A percentile compares a stretch with the other conserved stretches of the same genome.
Conservation (phyloP, 1,139 yeast genomes). For the Oligophagozyma castellii region DNA sequence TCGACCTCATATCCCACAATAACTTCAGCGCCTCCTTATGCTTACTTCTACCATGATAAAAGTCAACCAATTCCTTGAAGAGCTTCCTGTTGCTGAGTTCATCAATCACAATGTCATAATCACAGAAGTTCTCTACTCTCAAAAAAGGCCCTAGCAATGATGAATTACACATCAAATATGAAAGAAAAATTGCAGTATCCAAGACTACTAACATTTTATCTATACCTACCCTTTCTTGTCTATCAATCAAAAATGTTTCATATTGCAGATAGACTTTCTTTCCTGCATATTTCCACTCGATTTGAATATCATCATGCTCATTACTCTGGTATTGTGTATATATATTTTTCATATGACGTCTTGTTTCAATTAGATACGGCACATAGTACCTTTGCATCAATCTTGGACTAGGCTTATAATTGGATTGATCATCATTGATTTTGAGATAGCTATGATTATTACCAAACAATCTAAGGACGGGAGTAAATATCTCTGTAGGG, state of each 20-base stretch:
- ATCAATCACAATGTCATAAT: constrained; percentile 45
- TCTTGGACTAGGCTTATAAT: constrained; percentile 15
- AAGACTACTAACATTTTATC: constrained; percentile 36
- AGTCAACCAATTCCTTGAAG: constrained; percentile 64
- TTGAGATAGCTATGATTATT: constrained; percentile 11
- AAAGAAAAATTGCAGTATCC: constrained; percentile 68
- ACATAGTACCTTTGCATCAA: constrained; percentile 38
- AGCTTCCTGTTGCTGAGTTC: constrained; percentile 39
- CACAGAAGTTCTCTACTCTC: constrained; percentile 63
- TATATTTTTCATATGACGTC: constrained; percentile 30
- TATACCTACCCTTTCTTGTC: constrained; percentile 23
- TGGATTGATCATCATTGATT: constrained; percentile 3
- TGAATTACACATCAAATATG: constrained; percentile 56
- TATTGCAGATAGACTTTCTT: constrained; percentile 12
- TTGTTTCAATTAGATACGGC: constrained; percentile 38
- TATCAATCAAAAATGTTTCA: constrained; percentile 18
- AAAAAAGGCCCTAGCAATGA: constrained; percentile 73
- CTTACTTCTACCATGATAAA: constrained; percentile 47
- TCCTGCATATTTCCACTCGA: constrained; percentile 14
- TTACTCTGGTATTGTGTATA: constrained; percentile 5
- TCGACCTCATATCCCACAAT: constrained; percentile 27
- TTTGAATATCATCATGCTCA: constrained; percentile 3
- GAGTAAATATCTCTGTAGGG: constrained; percentile 27
- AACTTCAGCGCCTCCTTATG: constrained; percentile 60
- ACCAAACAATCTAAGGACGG: constrained; percentile 11